Conservation (phyloP, 441 rosid species). For the Pelargonium myrrhifolium region DNA sequence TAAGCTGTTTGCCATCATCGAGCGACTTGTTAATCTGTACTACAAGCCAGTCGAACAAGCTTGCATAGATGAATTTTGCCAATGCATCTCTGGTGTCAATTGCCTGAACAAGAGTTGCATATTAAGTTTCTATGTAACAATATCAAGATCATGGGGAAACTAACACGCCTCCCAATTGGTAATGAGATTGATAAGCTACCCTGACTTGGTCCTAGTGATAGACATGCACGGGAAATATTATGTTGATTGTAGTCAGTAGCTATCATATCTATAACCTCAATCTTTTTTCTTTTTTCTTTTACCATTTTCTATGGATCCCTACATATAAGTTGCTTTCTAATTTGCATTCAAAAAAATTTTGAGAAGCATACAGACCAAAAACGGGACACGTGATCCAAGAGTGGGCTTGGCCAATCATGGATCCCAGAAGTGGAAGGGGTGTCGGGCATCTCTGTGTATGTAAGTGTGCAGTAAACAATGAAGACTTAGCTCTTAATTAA, state of each 20-base stretch:
- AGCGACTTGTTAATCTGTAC: conserved; percentile 70
- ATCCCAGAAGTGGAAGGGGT: neutral
- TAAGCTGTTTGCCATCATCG: conserved; percentile 37
- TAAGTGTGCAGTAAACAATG: neutral
- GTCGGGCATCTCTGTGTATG: neutral
- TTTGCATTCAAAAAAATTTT: neutral
- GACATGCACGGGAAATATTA: neutral
- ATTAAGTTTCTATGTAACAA: neutral
- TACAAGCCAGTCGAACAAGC: conserved; percentile 85
- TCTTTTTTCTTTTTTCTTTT: no score
- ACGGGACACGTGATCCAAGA: neutral
- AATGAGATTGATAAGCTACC: no score
- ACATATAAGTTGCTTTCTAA: neutral
- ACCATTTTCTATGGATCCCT: no score
- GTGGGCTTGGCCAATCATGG: neutral
- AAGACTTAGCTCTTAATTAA: conserved; percentile 1
- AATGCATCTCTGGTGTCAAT: conserved; percentile 77
- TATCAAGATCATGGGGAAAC: neutral
- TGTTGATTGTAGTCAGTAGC: neutral
- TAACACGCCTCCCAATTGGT: neutral
- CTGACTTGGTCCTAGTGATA: no score
- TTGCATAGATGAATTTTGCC: conserved; percentile 75
- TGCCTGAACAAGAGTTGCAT: conserved; percentile 45
- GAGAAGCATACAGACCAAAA: conserved; percentile 1
- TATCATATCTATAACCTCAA: neutral